Percentiles rank a stretch among this genome's conserved stretches.
Conservation (phyloP, 2,329 filamentous ascomycete genomes). For the Zelopaecilomyces penicillatus region DNA sequence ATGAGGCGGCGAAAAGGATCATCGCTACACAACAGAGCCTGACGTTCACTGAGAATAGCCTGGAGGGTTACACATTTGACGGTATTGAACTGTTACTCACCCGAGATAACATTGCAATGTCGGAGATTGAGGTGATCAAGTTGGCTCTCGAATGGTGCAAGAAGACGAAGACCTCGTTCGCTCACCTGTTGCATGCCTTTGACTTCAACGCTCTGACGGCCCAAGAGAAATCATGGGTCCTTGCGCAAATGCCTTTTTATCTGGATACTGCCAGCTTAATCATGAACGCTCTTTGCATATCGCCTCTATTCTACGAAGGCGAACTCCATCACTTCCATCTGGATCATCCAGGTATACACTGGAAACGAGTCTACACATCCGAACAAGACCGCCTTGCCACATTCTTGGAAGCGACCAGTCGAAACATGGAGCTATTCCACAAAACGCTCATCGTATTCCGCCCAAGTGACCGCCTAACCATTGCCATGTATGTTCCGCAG, state of each 20-base stretch:
- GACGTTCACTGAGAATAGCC: neutral
- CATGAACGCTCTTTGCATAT: slow-evolving; percentile 28
- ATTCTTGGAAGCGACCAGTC: slow-evolving; percentile 24
- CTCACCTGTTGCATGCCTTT: slow-evolving; percentile 20
- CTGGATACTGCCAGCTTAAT: slow-evolving; percentile 19
- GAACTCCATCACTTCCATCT: slow-evolving; percentile 26
- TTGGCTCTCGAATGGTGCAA: slow-evolving; percentile 26
- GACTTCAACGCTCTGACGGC: slow-evolving; percentile 22
- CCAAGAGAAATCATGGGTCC: slow-evolving; percentile 29
- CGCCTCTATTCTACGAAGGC: slow-evolving; percentile 19
- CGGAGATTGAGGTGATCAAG: slow-evolving; percentile 29
- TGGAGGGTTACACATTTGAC: slow-evolving; percentile 16
- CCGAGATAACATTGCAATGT: slow-evolving; percentile 26
- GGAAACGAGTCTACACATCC: slow-evolving; percentile 30
- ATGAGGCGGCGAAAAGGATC: slow-evolving; percentile 16
- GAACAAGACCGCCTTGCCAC: slow-evolving; percentile 23
- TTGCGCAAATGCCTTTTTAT: slow-evolving; percentile 23
- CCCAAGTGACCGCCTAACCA: slow-evolving; percentile 24
- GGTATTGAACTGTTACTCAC: slow-evolving; percentile 23
- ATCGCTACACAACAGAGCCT: slow-evolving; percentile 6
- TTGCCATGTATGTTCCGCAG: slow-evolving; percentile 31
- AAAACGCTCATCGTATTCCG: slow-evolving; percentile 30
- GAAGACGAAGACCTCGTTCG: slow-evolving; percentile 16
- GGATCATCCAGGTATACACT: slow-evolving; percentile 24
- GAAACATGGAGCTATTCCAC: slow-evolving; percentile 27